A percentile compares a stretch with the other conserved stretches of the same genome.
Conservation (phyloP, 257 asterid genomes). For the Oldenlandia corymbosa region DNA sequence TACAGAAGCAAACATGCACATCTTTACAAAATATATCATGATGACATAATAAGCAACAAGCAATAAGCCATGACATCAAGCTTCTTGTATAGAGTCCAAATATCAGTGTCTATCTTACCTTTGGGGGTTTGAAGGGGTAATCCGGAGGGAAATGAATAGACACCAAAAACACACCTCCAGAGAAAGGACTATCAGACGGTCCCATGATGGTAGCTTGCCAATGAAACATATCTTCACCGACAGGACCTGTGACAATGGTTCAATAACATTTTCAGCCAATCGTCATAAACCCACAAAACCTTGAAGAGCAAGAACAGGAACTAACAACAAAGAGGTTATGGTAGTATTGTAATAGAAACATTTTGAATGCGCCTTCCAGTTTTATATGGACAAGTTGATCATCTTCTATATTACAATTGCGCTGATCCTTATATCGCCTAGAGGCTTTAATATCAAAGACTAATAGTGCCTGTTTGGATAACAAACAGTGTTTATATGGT, state of each 20-base stretch:
- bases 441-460: too few species aligned
- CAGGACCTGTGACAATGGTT: constrained; percentile 44
- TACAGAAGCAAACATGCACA: neutral
- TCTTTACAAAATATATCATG: too few species aligned
- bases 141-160: constrained; percentile 74
- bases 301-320: neutral
- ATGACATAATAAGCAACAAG: too few species aligned
- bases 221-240: constrained; percentile 70
- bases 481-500: neutral
- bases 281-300: neutral
- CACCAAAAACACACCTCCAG: constrained; percentile 67
- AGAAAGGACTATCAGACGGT: constrained; percentile 71
- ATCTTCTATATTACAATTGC: constrained; percentile 1
- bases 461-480: too few species aligned
- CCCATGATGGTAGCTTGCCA: constrained; percentile 90
- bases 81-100: too few species aligned
- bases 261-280: neutral
- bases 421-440: too few species aligned
- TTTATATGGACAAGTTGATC: neutral
- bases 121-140: constrained; percentile 83
- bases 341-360: neutral
- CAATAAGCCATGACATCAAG: neutral
- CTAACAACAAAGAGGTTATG: neutral
- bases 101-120: constrained; percentile 34
- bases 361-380: neutral